A percentile compares a stretch with the other conserved stretches of the same genome.
Evolutionary conservation across 371 early-diverging fungal genomes (phyloP).

Genomic region (Saksenaea oblongispora): DNA sequence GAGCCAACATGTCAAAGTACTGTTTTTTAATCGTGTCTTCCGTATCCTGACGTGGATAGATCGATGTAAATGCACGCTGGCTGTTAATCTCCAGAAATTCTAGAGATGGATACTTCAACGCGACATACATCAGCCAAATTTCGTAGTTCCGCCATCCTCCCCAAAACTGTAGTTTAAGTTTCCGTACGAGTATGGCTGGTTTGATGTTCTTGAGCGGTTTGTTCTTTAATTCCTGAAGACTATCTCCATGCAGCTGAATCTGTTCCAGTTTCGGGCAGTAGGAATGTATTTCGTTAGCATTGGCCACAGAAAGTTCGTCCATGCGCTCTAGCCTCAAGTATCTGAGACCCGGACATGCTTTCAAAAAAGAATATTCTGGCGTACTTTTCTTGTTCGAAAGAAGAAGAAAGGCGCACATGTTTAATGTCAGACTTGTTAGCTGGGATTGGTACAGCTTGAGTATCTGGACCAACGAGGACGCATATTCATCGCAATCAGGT

Average conservation of each 20-base stretch:
- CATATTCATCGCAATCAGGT: background rate
- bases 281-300: too few relatives aligned
- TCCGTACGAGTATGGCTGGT: too few relatives aligned
- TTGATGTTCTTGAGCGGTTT: too few relatives aligned
- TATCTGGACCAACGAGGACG: background rate
- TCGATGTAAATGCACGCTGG: background rate
- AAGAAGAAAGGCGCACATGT: background rate
- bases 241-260: too few relatives aligned
- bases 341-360: too few relatives aligned
- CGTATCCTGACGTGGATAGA: too few relatives aligned
- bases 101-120: background rate
- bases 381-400: background rate
- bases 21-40: background rate
- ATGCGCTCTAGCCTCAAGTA: background rate
- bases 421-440: background rate
- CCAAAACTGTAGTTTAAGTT: too few relatives aligned
- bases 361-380: background rate
- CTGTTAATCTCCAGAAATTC: background rate
- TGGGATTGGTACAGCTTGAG: background rate
- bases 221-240: too few relatives aligned
- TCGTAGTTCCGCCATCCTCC: too few relatives aligned
- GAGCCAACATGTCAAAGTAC: background rate
- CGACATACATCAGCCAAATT: too few relatives aligned
- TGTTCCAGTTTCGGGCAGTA: too few relatives aligned
- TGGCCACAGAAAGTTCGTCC: background rate